Conservation (phyloP, 129 eudicot species). For the Artemisia argyi region DNA sequence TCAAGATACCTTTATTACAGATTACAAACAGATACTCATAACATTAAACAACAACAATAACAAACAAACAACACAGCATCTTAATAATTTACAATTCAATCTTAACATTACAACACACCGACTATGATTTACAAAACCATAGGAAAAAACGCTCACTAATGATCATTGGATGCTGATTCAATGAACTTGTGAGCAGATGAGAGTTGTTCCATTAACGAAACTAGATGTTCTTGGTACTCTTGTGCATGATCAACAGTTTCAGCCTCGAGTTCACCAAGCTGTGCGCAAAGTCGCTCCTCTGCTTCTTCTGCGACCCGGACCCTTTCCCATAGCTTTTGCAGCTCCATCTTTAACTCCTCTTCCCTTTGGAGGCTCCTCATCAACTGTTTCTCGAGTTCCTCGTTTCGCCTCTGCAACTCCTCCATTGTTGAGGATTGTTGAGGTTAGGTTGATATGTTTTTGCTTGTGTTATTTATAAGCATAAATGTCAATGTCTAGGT, state of each 20-base stretch:
- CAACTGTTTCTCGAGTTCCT: slow-evolving; percentile 65
- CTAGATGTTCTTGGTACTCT: slow-evolving; percentile 32
- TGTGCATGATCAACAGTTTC: slow-evolving; percentile 75
- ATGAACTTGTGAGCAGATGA: slow-evolving; percentile 47
- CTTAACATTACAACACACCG: not conserved
- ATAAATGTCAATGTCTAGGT: slow-evolving; percentile 44
- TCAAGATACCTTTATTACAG: not conserved
- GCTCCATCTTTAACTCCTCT: slow-evolving; percentile 58
- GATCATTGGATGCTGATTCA: slow-evolving; percentile 27
- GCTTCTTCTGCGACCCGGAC: slow-evolving; percentile 76
- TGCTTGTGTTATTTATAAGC: slow-evolving; percentile 31
- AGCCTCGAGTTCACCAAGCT: slow-evolving; percentile 80
- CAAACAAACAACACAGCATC: not conserved
- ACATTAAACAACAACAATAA: not conserved
- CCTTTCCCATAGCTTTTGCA: slow-evolving; percentile 31
- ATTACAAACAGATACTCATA: not conserved
- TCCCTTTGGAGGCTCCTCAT: slow-evolving; percentile 52
- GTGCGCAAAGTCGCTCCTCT: slow-evolving; percentile 76
- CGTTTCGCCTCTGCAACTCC: slow-evolving; percentile 45
- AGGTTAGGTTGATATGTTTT: not conserved
- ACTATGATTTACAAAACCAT: not conserved
- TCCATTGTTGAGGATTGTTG: slow-evolving; percentile 21
- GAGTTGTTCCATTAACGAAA: slow-evolving; percentile 56
- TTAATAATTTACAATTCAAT: not conserved
- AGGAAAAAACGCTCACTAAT: not conserved